Evolutionary conservation across 257 asterid genomes (phyloP).

Genomic region (Petunia secreta): DNA sequence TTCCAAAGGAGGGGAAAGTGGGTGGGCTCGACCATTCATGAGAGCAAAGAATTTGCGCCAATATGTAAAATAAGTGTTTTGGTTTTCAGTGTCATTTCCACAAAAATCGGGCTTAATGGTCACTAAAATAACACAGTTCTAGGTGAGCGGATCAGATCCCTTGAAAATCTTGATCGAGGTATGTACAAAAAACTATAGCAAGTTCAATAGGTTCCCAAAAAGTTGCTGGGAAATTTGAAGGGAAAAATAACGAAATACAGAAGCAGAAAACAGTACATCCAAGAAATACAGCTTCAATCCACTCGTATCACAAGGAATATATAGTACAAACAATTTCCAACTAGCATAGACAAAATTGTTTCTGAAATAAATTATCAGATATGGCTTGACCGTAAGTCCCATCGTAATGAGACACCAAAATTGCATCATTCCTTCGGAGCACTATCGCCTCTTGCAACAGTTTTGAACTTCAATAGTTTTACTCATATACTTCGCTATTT

Average conservation of each 20-base stretch:
- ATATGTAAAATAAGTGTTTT: neutral
- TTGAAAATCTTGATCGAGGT: neutral
- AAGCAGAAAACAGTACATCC: neutral
- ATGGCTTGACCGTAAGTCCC: neutral
- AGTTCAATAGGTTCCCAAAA: no score
- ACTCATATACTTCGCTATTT: neutral
- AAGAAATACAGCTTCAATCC: neutral
- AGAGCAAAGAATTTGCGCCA: neutral
- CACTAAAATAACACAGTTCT: no score
- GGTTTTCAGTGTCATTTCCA: neutral
- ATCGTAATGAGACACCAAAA: neutral
- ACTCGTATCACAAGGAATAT: neutral
- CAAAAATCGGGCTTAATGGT: no score
- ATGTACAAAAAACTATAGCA: neutral
- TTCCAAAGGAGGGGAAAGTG: no score
- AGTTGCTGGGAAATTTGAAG: no score
- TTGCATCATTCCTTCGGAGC: conserved; percentile 7
- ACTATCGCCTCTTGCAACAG: neutral
- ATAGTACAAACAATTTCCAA: conserved; percentile 16
- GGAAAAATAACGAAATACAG: neutral
- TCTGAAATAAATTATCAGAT: neutral
- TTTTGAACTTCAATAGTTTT: neutral
- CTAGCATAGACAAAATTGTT: conserved; percentile 12
- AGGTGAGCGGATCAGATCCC: no score
- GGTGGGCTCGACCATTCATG: neutral